phyloP scores from a whole-genome alignment of 768 basidiomycete species.

The Plicaturopsis crispa region DNA sequence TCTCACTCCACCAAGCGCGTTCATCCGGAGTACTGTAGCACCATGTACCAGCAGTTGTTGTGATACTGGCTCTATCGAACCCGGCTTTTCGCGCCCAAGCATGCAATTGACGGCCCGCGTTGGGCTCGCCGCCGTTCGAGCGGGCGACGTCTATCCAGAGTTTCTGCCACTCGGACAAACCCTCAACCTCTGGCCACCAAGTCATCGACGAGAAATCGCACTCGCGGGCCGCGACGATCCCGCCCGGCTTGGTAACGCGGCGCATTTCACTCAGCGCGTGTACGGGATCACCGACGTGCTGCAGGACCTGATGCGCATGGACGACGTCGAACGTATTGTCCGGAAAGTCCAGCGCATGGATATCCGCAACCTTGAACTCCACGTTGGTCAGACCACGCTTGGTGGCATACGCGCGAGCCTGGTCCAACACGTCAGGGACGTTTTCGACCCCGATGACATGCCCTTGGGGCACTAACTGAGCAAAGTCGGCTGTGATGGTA shows the following conservation, averaged over 20 bases:
- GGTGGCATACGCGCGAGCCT: constrained; percentile 23
- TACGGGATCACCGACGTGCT: constrained; percentile 36
- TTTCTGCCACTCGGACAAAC: constrained; percentile 19
- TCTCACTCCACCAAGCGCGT: constrained; percentile 26
- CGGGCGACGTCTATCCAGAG: constrained; percentile 14
- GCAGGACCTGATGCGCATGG: constrained; percentile 41
- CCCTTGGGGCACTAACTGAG: constrained; percentile 29
- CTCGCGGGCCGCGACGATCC: constrained; percentile 38
- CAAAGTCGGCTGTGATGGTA: constrained; percentile 38
- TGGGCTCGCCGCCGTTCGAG: constrained; percentile 28
- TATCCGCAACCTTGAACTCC: constrained; percentile 31
- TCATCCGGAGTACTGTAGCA: constrained; percentile 29
- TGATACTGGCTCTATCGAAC: constrained; percentile 19
- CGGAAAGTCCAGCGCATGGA: constrained; percentile 24
- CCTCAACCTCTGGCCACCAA: constrained; percentile 27
- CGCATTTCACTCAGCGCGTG: constrained; percentile 36
- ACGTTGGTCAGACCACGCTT: constrained; percentile 26
- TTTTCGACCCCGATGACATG: constrained; percentile 36
- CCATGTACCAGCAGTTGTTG: constrained; percentile 23
- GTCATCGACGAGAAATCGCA: constrained; percentile 24
- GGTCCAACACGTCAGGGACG: constrained; percentile 22
- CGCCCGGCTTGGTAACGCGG: constrained; percentile 36
- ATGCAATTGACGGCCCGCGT: constrained; percentile 29
- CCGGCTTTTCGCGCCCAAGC: constrained; percentile 31
- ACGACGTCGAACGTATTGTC: constrained; percentile 41